Evolutionary conservation across 805 yeast species (phyloP), one percentile per base, ranked within the genome.

Genomic region (Grigorovia jiainica): DNA sequence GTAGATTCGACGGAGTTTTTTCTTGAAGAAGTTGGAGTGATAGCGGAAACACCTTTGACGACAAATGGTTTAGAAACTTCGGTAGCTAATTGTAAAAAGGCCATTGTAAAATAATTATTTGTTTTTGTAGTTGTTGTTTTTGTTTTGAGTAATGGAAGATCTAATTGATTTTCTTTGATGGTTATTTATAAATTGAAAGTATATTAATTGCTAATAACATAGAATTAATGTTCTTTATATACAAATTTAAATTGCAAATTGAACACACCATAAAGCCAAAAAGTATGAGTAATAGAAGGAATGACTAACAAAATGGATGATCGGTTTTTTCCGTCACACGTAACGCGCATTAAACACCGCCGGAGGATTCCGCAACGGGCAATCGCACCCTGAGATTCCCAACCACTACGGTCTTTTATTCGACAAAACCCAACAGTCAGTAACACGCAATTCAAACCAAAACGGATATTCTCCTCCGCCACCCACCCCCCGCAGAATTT

Each of bases 61-160:
- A 78, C 38, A 52, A 78, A 79, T 51, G 87, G 86, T 58, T 73
- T 67, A 44, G 75, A 68, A 41, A 72, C 63, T 47, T 76, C 77
- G 40, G 77, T 69, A 32, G 80, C 69, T 58, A 79, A 68, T 35
- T 69, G 67, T 58, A 79, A 67, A 59, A 75, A 78, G 43, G 60
- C 54, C 48, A 47, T 40, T 34, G 9, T 34, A 15, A 16, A 5
- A 21, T 34, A 9, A 5, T 24, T 48, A 38, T 45, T 36, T 42
- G 39, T 42, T 39, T 13, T 16, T 40, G 43, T 38, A 42, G 42
- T 38, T 18, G 1, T 36, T 38, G 16, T 18, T 41, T 27, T 41
- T 33, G 40, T 34, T 30, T 18, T 43, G 43, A 38, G 36, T 41
- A 31, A 17, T 42, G 5, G 25, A 6, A 20, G 15, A 31, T 19